phyloP scores from a whole-genome alignment of 2,329 filamentous ascomycete genomes.

The Elsinoe fawcettii region DNA sequence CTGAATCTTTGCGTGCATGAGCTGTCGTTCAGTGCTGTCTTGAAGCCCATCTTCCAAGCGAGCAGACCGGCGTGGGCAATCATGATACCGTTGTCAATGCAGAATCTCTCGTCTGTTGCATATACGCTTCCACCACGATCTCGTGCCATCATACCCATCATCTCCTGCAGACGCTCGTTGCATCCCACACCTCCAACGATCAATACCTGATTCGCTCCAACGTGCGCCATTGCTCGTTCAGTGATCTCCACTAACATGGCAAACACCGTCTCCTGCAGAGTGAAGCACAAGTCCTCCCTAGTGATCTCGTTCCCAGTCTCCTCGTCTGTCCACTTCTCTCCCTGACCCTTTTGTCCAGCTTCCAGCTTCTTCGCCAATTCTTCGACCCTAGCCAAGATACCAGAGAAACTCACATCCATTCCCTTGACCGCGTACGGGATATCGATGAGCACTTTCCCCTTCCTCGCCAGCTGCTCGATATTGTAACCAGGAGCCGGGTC shows the following conservation, averaged over 20 bases:
- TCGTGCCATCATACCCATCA: slow-evolving; percentile 94
- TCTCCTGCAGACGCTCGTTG: slow-evolving; percentile 88
- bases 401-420: slow-evolving; percentile 96
- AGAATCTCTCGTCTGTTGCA: slow-evolving; percentile 94
- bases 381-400: slow-evolving; percentile 79
- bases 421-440: slow-evolving; percentile 95
- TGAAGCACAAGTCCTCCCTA: slow-evolving; percentile 82
- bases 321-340: slow-evolving; percentile 30
- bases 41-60: slow-evolving; percentile 73
- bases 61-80: slow-evolving; percentile 92
- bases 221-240: slow-evolving; percentile 96
- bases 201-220: slow-evolving; percentile 80
- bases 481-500: slow-evolving; percentile 97
- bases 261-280: slow-evolving; percentile 87
- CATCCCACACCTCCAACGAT: slow-evolving; percentile 95
- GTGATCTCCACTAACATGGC: slow-evolving; percentile 99
- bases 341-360: slow-evolving; percentile 21
- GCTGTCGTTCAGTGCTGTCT: slow-evolving; percentile 68
- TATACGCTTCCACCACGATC: slow-evolving; percentile 86
- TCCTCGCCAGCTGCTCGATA: slow-evolving; percentile 86
- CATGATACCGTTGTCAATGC: slow-evolving; percentile 99
- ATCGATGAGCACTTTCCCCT: slow-evolving; percentile 65
- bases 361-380: slow-evolving; percentile 64
- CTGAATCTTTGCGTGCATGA: slow-evolving; percentile 53
- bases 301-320: slow-evolving; percentile 57